These are phyloP conservation scores for Solanum sitiens DNA, from an alignment of 257 asterid species.

Conservation along the genomic window DNA sequence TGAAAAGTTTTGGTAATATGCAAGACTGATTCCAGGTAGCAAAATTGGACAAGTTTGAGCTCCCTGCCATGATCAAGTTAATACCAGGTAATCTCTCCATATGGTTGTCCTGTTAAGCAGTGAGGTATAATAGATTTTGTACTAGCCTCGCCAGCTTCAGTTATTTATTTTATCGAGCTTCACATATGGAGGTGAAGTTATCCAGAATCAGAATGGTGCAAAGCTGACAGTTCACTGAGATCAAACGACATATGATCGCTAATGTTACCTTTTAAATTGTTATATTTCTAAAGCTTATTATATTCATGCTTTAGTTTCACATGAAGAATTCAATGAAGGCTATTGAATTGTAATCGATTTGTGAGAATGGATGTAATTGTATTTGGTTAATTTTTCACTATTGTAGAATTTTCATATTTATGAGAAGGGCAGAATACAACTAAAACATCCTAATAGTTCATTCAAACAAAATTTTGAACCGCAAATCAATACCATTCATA, in stretches of 20 bases:
- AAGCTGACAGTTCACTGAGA: no score
- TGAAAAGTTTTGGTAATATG: not conserved
- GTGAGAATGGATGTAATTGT: not conserved
- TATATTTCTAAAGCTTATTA: no score
- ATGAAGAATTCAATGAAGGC: no score
- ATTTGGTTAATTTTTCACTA: not conserved
- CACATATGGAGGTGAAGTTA: not conserved
- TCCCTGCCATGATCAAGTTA: slow-evolving; percentile 65
- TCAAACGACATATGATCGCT: no score
- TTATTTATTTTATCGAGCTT: not conserved
- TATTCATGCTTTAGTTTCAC: not conserved
- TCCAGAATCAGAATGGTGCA: no score
- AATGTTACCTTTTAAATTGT: no score
- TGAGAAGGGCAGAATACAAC: not conserved
- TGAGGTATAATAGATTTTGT: not conserved
- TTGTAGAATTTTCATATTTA: not conserved
- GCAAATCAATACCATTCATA: not conserved
- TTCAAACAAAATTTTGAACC: not conserved
- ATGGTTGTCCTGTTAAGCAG: not conserved
- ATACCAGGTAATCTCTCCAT: slow-evolving; percentile 27
- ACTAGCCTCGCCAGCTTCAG: not conserved
- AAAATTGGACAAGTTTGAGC: slow-evolving; percentile 69
- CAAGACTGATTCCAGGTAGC: slow-evolving; percentile 34
- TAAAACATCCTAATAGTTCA: not conserved
- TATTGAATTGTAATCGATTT: no score